Conservation (phyloP, 495 filamentous ascomycete species). For the Penicillium psychrofluorescens region DNA sequence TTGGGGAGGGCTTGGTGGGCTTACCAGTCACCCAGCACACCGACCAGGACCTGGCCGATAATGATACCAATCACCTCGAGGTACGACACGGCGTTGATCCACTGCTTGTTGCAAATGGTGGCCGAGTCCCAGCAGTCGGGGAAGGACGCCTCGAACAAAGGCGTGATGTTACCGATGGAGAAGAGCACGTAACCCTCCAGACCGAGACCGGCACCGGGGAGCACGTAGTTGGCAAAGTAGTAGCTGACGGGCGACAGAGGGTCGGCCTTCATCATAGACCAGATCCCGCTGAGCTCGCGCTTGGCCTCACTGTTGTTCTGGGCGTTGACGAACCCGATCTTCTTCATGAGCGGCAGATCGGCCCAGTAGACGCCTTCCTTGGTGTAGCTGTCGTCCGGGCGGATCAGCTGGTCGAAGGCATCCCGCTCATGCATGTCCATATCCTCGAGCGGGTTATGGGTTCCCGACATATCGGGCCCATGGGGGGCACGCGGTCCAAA, state of each 20-base stretch:
- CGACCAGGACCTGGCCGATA: conserved; percentile 72
- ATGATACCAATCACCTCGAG: conserved; percentile 87
- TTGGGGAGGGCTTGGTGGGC: background rate
- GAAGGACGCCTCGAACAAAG: conserved; percentile 65
- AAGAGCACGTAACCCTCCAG: conserved; percentile 91
- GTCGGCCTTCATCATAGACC: conserved; percentile 71
- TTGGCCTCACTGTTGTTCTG: conserved; percentile 58
- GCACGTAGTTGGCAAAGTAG: conserved; percentile 80
- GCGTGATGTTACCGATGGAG: conserved; percentile 82
- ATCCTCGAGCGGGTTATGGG: conserved; percentile 42
- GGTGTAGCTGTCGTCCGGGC: conserved; percentile 78
- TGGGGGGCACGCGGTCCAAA: conserved; percentile 49
- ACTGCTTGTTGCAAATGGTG: conserved; percentile 59
- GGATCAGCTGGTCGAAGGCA: conserved; percentile 67
- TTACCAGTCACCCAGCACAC: conserved; percentile 53
- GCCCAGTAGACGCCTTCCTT: conserved; percentile 83
- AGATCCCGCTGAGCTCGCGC: conserved; percentile 58
- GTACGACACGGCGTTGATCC: conserved; percentile 73
- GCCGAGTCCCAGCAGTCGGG: conserved; percentile 60
- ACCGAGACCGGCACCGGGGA: conserved; percentile 81
- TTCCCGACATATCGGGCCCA: conserved; percentile 47
- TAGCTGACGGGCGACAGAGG: conserved; percentile 71
- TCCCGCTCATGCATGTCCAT: conserved; percentile 57
- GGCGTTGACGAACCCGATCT: conserved; percentile 62
- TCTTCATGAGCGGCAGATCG: conserved; percentile 60